phyloP scores from a whole-genome alignment of 371 early-diverging fungal species.

The Basidiobolus meristosporus region DNA sequence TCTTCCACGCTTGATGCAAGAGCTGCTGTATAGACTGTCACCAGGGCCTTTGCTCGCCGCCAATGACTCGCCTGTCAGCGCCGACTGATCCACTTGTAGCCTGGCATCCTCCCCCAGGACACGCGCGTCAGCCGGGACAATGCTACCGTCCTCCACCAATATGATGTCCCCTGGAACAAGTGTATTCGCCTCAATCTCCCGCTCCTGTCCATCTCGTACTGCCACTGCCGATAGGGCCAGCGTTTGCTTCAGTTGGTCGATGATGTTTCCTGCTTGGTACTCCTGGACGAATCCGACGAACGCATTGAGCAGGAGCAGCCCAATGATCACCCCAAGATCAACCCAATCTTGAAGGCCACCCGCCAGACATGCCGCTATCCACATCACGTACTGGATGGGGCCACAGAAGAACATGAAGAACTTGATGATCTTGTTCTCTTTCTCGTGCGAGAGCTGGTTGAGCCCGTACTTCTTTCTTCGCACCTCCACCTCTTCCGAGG shows the following conservation, averaged over 20 bases:
- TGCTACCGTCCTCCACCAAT: slow-evolving; percentile 76
- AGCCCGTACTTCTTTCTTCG: slow-evolving; percentile 14
- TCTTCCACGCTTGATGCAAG: slow-evolving; percentile 69
- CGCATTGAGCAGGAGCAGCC: slow-evolving; percentile 68
- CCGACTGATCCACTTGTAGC: slow-evolving; percentile 81
- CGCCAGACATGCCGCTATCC: slow-evolving; percentile 19
- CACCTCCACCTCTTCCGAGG: slow-evolving; percentile 12
- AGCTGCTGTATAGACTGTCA: slow-evolving; percentile 55
- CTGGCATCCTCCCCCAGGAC: slow-evolving; percentile 66
- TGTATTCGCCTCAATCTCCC: slow-evolving; percentile 51
- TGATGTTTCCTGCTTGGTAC: slow-evolving; percentile 68
- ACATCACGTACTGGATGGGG: slow-evolving; percentile 18
- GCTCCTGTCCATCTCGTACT: slow-evolving; percentile 54
- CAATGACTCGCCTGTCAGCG: slow-evolving; percentile 77
- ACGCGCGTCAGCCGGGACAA: slow-evolving; percentile 82
- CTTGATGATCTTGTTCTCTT: slow-evolving; percentile 34
- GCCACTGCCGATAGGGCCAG: slow-evolving; percentile 62
- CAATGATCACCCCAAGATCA: slow-evolving; percentile 72
- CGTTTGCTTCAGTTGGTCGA: too few species aligned
- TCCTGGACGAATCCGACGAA: slow-evolving; percentile 78
- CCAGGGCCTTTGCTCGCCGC: slow-evolving; percentile 62
- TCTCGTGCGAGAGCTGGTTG: slow-evolving; percentile 31
- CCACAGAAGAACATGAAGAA: slow-evolving; percentile 28
- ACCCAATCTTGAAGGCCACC: slow-evolving; percentile 46
- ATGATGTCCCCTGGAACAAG: slow-evolving; percentile 78